Evolutionary conservation across 352 stramenopile genomes (phyloP).

Genomic region (Phytophthora pini): DNA sequence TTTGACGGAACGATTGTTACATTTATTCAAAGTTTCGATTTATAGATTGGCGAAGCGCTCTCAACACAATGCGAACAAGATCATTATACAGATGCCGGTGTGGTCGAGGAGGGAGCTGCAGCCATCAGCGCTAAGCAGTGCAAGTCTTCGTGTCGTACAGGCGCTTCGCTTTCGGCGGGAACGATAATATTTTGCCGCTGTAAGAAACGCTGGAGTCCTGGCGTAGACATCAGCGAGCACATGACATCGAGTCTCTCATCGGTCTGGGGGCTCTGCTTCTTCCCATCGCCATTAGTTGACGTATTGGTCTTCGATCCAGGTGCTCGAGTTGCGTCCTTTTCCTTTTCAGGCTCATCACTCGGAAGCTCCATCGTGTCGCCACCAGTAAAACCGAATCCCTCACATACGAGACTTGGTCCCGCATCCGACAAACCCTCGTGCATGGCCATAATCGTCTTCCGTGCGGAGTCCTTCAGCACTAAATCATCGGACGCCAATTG

Average conservation of each 20-base stretch:
- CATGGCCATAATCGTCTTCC: slow-evolving; percentile 68
- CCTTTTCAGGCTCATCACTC: slow-evolving; percentile 18
- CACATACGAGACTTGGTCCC: slow-evolving; percentile 26
- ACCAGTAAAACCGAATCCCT: slow-evolving; percentile 39
- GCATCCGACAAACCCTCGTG: slow-evolving; percentile 59
- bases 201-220: slow-evolving; percentile 71
- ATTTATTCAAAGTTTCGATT: slow-evolving; percentile 17
- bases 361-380: slow-evolving; percentile 21
- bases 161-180: slow-evolving; percentile 28
- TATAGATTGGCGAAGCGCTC: background rate
- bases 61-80: slow-evolving; percentile 13
- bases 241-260: slow-evolving; percentile 74
- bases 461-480: slow-evolving; percentile 50
- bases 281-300: slow-evolving; percentile 8
- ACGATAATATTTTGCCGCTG: slow-evolving; percentile 64
- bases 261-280: slow-evolving; percentile 20
- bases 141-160: slow-evolving; percentile 63
- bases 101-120: slow-evolving; percentile 17
- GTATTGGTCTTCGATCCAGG: slow-evolving; percentile 1
- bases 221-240: slow-evolving; percentile 83
- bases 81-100: slow-evolving; percentile 17
- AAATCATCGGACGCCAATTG: slow-evolving; percentile 63
- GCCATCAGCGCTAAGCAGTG: slow-evolving; percentile 75
- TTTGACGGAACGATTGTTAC: slow-evolving; percentile 24
- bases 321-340: slow-evolving; percentile 4